Percentiles rank a stretch among this genome's conserved stretches.
phyloP scores from a whole-genome alignment of 2,329 filamentous ascomycete genomes.

The Fusarium verticillioides region DNA sequence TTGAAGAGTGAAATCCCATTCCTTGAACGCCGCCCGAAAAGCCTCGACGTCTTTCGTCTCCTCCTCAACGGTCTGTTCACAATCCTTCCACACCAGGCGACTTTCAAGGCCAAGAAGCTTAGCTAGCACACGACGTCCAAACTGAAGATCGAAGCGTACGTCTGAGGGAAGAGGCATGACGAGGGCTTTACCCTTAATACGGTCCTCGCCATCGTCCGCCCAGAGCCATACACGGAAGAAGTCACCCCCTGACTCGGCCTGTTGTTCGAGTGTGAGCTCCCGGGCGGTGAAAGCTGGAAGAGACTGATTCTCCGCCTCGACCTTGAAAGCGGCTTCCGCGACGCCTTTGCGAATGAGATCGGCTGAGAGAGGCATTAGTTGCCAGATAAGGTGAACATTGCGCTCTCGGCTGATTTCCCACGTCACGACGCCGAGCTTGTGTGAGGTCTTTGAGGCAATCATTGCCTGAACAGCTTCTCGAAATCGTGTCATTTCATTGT shows the following conservation, averaged over 20 bases:
- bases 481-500: constrained; percentile 85
- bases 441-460: constrained; percentile 66
- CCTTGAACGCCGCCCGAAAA: constrained; percentile 84
- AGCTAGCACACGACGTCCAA: constrained; percentile 86
- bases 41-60: constrained; percentile 81
- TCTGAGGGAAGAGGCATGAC: constrained; percentile 78
- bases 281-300: constrained; percentile 63
- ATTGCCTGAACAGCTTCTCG: constrained; percentile 81
- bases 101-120: constrained; percentile 85
- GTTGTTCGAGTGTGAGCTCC: constrained; percentile 62
- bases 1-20: constrained; percentile 81
- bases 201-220: constrained; percentile 66
- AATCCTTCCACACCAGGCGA: constrained; percentile 87
- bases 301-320: constrained; percentile 81
- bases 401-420: constrained; percentile 89
- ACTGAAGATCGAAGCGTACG: constrained; percentile 89
- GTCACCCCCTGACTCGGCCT: constrained; percentile 64
- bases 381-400: constrained; percentile 94
- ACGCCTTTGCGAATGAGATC: constrained; percentile 76
- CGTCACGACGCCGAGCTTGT: constrained; percentile 81
- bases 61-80: constrained; percentile 78
- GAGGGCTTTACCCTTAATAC: constrained; percentile 71
- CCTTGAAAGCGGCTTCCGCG: constrained; percentile 88
- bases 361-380: constrained; percentile 81
- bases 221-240: constrained; percentile 89